Percentiles rank a stretch among this genome's conserved stretches.
Conservation (phyloP, 495 filamentous ascomycete species). For the Aspergillus saccharolyticus region DNA sequence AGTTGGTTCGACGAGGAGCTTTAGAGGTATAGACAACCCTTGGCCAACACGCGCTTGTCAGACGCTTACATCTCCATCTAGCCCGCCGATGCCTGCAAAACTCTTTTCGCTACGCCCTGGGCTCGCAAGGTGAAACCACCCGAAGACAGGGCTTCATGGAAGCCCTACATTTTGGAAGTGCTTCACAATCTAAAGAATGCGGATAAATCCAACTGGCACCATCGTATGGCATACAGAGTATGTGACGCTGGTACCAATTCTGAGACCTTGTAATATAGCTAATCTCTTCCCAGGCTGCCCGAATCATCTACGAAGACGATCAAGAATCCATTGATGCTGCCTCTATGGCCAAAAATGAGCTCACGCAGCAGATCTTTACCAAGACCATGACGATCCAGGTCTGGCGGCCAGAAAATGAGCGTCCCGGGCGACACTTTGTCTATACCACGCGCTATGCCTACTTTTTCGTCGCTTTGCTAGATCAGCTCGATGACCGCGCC, state of each 20-base stretch:
- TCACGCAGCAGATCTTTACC: slow-evolving; percentile 85
- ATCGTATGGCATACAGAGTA: slow-evolving; percentile 78
- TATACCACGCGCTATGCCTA: slow-evolving; percentile 87
- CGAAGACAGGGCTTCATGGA: slow-evolving; percentile 62
- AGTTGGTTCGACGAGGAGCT: slow-evolving; percentile 54
- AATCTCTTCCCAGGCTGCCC: slow-evolving; percentile 48
- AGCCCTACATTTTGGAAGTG: slow-evolving; percentile 65
- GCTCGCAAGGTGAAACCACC: slow-evolving; percentile 46
- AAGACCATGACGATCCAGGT: slow-evolving; percentile 94
- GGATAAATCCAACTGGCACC: slow-evolving; percentile 96
- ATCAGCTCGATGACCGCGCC: slow-evolving; percentile 66
- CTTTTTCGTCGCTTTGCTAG: slow-evolving; percentile 71
- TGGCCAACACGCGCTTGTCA: background rate
- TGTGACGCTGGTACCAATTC: slow-evolving; percentile 2
- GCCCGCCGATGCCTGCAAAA: slow-evolving; percentile 47
- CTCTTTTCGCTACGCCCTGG: slow-evolving; percentile 53
- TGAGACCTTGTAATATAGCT: slow-evolving; percentile 7
- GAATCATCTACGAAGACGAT: slow-evolving; percentile 62
- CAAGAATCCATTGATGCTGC: slow-evolving; percentile 42
- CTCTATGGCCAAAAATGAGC: slow-evolving; percentile 63
- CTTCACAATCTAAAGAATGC: slow-evolving; percentile 71
- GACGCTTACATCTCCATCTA: slow-evolving; percentile 19
- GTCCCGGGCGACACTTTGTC: slow-evolving; percentile 86
- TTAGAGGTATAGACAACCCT: slow-evolving; percentile 25
- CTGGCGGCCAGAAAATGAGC: slow-evolving; percentile 91